Base-by-base conservation (phyloP, 441 rosid species). In the Erysimum cheiri region DNA sequence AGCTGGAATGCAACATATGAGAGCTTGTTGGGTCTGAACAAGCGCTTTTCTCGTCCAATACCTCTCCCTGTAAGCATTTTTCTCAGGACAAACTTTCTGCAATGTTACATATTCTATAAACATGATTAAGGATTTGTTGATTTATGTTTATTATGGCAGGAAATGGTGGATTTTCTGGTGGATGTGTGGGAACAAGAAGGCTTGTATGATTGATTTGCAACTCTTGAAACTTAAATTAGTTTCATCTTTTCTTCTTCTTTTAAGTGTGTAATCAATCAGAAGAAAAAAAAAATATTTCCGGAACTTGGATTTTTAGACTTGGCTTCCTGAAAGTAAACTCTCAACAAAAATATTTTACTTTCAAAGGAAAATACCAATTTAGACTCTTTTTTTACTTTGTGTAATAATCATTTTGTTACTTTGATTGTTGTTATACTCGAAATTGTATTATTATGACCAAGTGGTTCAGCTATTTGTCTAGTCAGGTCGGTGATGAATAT, bases 131-230 rank as follows among this genome's bases (percentile, higher is more conserved):
- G 5, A 4, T 55, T 60, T 55, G 48, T n/a, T 57, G 41, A 59
- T 63, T 5, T 49, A 56, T 63, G 47, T 13, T 61, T 13, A 19
- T 24, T 15, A 40, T 70, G 75, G 64, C 84, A 87, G 92, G 87
- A 84, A 75, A 84, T 88, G 94, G 92, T 88, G 71, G 96, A 89
- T 81, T 88, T 89, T 80, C 88, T 93, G 6, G 89, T 87, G 8
- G 85, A 83, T 69, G 83, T 81, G 26, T 93, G 98, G 98, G 88
- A 87, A 65, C 86, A 87, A 77, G 97, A 91, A 50, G 96, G 96
- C 41, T 79, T 83, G 64, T 86, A 88, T 59, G 88, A 82, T 70
- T 87, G 80, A 87, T 32, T 67, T 72, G 43, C 63, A 35, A 17
- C n/a, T 67, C 64, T 49, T 60, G 19, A 40, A 66, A 65, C 61